Conservation (phyloP, 129 eudicot genomes). For the Escallonia rubra region DNA sequence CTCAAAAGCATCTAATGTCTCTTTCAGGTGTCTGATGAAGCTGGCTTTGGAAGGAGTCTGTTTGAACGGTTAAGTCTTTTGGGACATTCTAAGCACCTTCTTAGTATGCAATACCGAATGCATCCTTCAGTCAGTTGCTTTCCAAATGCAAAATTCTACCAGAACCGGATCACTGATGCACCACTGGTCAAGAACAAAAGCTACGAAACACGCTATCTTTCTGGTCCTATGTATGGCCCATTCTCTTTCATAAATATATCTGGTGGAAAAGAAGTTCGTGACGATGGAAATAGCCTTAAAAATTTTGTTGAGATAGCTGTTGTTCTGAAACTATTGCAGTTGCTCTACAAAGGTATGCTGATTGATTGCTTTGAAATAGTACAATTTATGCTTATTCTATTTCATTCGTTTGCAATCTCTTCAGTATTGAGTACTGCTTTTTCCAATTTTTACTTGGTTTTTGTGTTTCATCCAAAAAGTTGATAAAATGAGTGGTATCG, state of each 20-base stretch:
- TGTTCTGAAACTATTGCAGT: slow-evolving; percentile 43
- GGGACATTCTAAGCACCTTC: slow-evolving; percentile 42
- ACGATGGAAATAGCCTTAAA: slow-evolving; percentile 38
- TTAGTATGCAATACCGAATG: slow-evolving; percentile 46
- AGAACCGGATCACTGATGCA: slow-evolving; percentile 31
- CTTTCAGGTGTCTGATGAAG: slow-evolving; percentile 27
- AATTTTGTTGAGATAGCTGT: slow-evolving; percentile 75
- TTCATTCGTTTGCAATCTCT: too few species aligned
- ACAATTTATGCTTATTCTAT: too few species aligned
- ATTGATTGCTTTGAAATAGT: too few species aligned
- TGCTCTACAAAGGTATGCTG: slow-evolving; percentile 51
- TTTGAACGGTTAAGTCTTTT: slow-evolving; percentile 40
- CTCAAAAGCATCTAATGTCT: neutral
- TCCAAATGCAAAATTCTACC: slow-evolving; percentile 39
- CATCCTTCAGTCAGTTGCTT: slow-evolving; percentile 49
- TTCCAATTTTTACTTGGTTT: too few species aligned
- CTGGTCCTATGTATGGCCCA: slow-evolving; percentile 44
- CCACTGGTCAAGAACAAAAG: slow-evolving; percentile 22
- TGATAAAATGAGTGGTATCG: too few species aligned
- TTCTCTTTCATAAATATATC: slow-evolving; percentile 49
- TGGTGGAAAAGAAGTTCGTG: slow-evolving; percentile 55
- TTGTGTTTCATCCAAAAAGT: too few species aligned
- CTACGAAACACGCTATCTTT: slow-evolving; percentile 31
- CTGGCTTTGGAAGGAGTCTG: slow-evolving; percentile 47
- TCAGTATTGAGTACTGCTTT: too few species aligned